Conservation (phyloP, 2,329 filamentous ascomycete genomes). For the Chaetoscypha palmicola region DNA sequence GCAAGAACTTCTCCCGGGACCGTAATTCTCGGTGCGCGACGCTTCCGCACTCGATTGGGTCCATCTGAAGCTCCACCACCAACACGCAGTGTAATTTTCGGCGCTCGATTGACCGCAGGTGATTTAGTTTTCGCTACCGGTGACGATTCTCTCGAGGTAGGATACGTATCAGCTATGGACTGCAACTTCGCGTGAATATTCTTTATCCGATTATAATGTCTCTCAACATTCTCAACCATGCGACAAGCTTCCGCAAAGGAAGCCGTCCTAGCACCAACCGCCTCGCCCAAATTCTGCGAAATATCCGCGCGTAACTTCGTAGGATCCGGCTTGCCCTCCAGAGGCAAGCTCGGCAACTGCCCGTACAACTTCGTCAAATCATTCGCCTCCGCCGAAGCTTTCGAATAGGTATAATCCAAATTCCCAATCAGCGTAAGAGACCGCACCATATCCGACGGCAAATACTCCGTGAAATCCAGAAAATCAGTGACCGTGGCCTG, state of each 20-base stretch:
- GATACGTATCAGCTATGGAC: slow-evolving; percentile 54
- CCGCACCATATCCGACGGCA: slow-evolving; percentile 59
- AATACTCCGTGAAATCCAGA: slow-evolving; percentile 57
- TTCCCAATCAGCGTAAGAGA: slow-evolving; percentile 59
- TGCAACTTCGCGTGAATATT: slow-evolving; percentile 52
- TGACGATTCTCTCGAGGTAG: slow-evolving; percentile 42
- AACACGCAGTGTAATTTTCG: slow-evolving; percentile 41
- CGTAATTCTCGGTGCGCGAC: slow-evolving; percentile 49
- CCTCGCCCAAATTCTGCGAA: slow-evolving; percentile 48
- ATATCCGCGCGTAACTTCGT: slow-evolving; percentile 51
- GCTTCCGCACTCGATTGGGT: slow-evolving; percentile 22
- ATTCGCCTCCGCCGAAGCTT: slow-evolving; percentile 48
- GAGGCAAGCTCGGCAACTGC: slow-evolving; percentile 43
- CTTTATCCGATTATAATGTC: slow-evolving; percentile 55
- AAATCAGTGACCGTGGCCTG: slow-evolving; percentile 65
- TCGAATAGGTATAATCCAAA: slow-evolving; percentile 52
- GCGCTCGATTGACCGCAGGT: slow-evolving; percentile 43
- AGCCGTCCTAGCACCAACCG: slow-evolving; percentile 49
- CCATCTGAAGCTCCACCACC: slow-evolving; percentile 31
- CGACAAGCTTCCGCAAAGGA: slow-evolving; percentile 55
- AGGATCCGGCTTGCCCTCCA: slow-evolving; percentile 42
- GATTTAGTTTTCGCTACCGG: slow-evolving; percentile 43
- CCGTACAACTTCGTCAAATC: slow-evolving; percentile 52
- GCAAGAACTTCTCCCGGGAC: slow-evolving; percentile 60
- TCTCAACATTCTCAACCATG: slow-evolving; percentile 56